These are phyloP conservation scores for Claviceps pazoutovae DNA, from an alignment of 2,329 filamentous ascomycete genomes.

Conservation along the genomic window DNA sequence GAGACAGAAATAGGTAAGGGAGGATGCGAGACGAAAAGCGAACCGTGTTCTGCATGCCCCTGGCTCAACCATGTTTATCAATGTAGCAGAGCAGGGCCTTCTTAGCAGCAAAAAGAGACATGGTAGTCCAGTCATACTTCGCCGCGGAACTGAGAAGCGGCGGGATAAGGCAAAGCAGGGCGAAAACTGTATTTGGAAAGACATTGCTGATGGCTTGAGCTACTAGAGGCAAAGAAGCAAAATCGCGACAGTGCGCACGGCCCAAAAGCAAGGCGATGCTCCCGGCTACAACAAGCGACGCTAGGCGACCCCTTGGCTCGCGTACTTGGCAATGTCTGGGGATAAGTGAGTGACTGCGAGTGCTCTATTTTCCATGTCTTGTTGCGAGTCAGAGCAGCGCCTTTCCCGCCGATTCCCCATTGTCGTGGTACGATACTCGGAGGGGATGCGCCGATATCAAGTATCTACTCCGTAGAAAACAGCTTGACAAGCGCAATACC, in stretches of 20 bases:
- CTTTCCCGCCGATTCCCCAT: neutral
- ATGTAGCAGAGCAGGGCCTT: slow-evolving; percentile 1
- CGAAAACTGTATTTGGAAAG: neutral
- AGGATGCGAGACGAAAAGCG: neutral
- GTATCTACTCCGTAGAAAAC: neutral
- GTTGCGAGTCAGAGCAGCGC: neutral
- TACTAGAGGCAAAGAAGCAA: slow-evolving; percentile 4
- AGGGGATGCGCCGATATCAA: neutral
- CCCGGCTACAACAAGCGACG: neutral
- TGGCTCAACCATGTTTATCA: neutral
- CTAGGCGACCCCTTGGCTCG: neutral
- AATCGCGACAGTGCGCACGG: slow-evolving; percentile 3
- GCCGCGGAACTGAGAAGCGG: slow-evolving; percentile 4
- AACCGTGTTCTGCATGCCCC: neutral
- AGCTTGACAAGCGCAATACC: neutral
- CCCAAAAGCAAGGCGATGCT: slow-evolving; percentile 6
- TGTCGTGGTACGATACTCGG: neutral
- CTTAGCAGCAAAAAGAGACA: slow-evolving; percentile 4
- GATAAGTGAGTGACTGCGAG: neutral
- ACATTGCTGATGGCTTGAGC: slow-evolving; percentile 2
- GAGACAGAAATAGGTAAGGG: neutral
- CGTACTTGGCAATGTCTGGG: neutral
- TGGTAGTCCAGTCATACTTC: neutral
- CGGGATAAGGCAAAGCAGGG: slow-evolving; percentile 4
- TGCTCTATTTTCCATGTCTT: neutral